Conservation (phyloP, 805 yeast genomes). For the Blastobotrys parvus region DNA sequence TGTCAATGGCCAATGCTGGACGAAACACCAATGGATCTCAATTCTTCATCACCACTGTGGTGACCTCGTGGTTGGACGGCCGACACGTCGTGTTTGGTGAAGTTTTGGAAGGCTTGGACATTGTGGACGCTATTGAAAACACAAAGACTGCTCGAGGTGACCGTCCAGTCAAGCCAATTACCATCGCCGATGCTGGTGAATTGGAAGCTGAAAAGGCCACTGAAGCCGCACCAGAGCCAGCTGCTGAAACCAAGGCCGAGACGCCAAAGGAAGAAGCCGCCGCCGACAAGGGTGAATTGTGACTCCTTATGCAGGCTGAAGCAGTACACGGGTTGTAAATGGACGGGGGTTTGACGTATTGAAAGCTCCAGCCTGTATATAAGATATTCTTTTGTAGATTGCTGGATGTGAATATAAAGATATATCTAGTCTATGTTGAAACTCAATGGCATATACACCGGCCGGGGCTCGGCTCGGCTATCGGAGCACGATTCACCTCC, state of each 20-base stretch:
- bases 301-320: constrained; percentile 14
- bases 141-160: constrained; percentile 65
- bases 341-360: too few species aligned
- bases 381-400: too few species aligned
- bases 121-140: constrained; percentile 64
- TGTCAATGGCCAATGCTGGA: constrained; percentile 76
- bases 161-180: constrained; percentile 58
- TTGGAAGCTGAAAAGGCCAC: constrained; percentile 22
- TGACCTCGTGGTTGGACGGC: constrained; percentile 87
- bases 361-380: too few species aligned
- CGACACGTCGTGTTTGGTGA: constrained; percentile 95
- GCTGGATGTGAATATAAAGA: too few species aligned
- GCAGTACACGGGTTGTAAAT: constrained; percentile 1
- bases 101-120: constrained; percentile 75
- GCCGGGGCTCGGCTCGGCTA: too few species aligned
- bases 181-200: constrained; percentile 67
- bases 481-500: too few species aligned
- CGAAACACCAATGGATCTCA: constrained; percentile 76
- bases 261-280: constrained; percentile 12
- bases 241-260: constrained; percentile 17
- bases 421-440: too few species aligned
- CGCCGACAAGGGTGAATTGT: constrained; percentile 19
- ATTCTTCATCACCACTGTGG: constrained; percentile 89
- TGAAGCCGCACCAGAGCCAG: constrained; percentile 13
- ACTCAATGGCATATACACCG: too few species aligned